Evolutionary conservation across 768 basidiomycete genomes (phyloP).

Genomic region (Suillus luteus): DNA sequence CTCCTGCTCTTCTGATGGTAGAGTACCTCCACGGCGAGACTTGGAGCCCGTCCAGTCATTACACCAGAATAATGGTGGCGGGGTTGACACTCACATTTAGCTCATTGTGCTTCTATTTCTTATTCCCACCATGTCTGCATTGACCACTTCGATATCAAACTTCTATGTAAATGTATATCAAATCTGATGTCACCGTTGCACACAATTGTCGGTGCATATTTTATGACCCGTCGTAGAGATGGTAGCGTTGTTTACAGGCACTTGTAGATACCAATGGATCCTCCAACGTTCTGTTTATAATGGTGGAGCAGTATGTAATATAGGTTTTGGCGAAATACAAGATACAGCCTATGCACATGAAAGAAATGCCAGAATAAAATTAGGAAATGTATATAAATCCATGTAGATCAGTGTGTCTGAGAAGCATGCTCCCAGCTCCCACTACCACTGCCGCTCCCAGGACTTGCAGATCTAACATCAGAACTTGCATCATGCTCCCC

Average conservation of each 20-base stretch:
- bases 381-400: neutral
- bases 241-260: neutral
- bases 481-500: constrained; percentile 17
- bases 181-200: neutral
- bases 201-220: neutral
- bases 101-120: too few species aligned
- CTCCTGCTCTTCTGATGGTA: neutral
- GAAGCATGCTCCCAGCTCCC: constrained; percentile 79
- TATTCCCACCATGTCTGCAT: too few species aligned
- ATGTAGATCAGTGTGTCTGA: constrained; percentile 30
- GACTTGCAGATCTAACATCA: constrained; percentile 31
- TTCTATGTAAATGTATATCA: neutral
- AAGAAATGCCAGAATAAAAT: neutral
- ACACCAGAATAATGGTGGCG: too few species aligned
- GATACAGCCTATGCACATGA: neutral
- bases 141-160: neutral
- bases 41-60: too few species aligned
- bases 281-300: neutral
- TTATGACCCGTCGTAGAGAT: neutral
- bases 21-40: too few species aligned
- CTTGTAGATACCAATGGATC: neutral
- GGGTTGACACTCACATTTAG: too few species aligned
- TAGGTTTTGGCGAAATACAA: neutral
- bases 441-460: constrained; percentile 37
- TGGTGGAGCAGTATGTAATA: neutral